Conservation (phyloP, 305 asterid genomes). For the Solanum hybrid region DNA sequence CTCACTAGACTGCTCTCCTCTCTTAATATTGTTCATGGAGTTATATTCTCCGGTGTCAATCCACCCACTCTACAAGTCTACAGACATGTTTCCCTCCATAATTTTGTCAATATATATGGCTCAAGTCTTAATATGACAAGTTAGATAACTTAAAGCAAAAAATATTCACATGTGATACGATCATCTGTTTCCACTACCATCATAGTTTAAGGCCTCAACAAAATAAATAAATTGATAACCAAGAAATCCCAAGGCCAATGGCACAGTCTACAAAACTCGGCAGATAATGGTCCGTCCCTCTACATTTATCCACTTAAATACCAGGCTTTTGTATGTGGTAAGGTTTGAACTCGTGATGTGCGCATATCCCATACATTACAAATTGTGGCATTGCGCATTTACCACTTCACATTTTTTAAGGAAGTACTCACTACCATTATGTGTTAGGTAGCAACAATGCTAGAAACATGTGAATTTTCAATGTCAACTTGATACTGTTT, state of each 20-base stretch:
- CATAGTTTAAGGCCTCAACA: neutral
- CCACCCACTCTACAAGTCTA: neutral
- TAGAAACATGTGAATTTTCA: neutral
- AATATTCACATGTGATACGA: neutral
- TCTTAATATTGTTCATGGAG: neutral
- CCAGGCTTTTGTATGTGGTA: neutral
- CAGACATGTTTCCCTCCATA: neutral
- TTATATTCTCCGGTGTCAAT: neutral
- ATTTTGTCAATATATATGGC: neutral
- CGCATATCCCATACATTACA: neutral
- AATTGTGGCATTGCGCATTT: neutral
- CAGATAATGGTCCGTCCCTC: neutral
- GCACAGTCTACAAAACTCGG: neutral
- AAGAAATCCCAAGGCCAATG: neutral
- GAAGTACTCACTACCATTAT: neutral
- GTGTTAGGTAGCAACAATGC: neutral
- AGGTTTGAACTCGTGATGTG: neutral
- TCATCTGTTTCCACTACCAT: neutral
- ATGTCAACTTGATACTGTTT: neutral
- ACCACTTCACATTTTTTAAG: neutral
- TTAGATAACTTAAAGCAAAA: neutral
- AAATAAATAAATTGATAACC: neutral
- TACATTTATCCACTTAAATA: neutral
- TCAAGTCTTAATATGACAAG: neutral
- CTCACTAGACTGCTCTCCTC: neutral